phyloP scores from a whole-genome alignment of 2,329 filamentous ascomycete species.

The Lizonia empirigonia region DNA sequence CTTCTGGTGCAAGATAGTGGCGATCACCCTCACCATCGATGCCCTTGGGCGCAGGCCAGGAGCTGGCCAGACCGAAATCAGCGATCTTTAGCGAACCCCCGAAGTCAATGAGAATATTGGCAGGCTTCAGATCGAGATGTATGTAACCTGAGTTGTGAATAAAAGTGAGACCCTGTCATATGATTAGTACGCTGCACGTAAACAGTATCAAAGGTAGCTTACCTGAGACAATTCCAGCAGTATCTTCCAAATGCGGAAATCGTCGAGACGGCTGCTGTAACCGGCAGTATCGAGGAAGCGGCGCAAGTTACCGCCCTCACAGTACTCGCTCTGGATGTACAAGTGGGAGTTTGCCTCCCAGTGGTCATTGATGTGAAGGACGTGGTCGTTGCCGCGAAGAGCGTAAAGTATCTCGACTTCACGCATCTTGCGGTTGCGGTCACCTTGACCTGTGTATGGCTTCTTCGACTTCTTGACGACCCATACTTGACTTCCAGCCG shows the following conservation, averaged over 20 bases:
- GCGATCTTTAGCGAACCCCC: conserved; percentile 84
- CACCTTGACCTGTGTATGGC: conserved; percentile 75
- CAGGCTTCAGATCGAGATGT: conserved; percentile 83
- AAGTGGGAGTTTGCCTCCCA: conserved; percentile 88
- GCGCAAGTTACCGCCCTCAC: conserved; percentile 90
- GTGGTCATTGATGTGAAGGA: conserved; percentile 80
- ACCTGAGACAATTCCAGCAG: conserved; percentile 83
- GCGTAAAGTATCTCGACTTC: conserved; percentile 81
- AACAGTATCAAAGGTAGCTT: conserved; percentile 48
- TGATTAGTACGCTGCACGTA: conserved; percentile 31
- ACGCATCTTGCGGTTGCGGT: conserved; percentile 81
- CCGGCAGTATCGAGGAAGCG: conserved; percentile 84
- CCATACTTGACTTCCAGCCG: conserved; percentile 62
- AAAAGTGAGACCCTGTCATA: conserved; percentile 75
- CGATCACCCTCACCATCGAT: conserved; percentile 94
- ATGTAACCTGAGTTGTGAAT: conserved; percentile 89
- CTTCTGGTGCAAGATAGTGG: conserved; percentile 94
- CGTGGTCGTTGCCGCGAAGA: conserved; percentile 81
- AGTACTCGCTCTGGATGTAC: conserved; percentile 98
- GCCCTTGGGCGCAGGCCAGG: conserved; percentile 74
- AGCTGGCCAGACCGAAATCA: conserved; percentile 81
- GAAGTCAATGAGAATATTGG: conserved; percentile 81
- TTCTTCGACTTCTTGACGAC: conserved; percentile 93
- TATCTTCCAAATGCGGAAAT: conserved; percentile 99
- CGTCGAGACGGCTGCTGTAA: conserved; percentile 83